These are phyloP conservation scores for Diaporthe citri DNA, from an alignment of 2,329 filamentous ascomycete genomes.

Conservation along the genomic window DNA sequence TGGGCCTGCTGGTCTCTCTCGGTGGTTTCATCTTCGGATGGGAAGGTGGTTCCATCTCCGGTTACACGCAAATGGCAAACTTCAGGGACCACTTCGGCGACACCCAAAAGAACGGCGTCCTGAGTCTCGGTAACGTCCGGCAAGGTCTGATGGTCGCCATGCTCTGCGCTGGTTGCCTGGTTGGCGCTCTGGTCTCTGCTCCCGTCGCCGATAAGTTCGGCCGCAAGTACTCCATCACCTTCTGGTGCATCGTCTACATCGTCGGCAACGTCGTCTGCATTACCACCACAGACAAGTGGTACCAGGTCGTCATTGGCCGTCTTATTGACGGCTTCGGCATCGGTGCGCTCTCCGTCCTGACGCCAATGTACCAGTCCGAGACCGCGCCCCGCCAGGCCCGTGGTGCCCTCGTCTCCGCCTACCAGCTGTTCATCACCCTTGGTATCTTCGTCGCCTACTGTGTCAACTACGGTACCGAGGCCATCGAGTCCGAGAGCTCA, in stretches of 20 bases:
- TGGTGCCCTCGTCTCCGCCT: conserved; percentile 50
- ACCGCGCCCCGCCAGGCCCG: conserved; percentile 70
- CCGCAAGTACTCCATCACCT: conserved; percentile 66
- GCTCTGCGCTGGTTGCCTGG: conserved; percentile 40
- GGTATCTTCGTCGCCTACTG: conserved; percentile 48
- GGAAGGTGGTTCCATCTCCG: conserved; percentile 40
- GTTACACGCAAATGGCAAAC: conserved; percentile 40
- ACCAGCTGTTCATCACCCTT: conserved; percentile 51
- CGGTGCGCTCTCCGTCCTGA: conserved; percentile 74
- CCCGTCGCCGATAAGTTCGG: conserved; percentile 70
- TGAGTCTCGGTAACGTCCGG: conserved; percentile 37
- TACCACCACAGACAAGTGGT: conserved; percentile 68
- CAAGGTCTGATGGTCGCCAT: conserved; percentile 40
- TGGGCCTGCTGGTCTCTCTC: conserved; percentile 40
- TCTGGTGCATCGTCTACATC: conserved; percentile 69
- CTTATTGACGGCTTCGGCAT: conserved; percentile 77
- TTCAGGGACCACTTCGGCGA: conserved; percentile 39
- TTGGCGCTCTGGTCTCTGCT: conserved; percentile 66
- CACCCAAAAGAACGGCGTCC: conserved; percentile 1
- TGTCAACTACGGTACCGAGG: conserved; percentile 66
- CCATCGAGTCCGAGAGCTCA: conserved; percentile 58
- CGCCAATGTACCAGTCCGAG: conserved; percentile 77
- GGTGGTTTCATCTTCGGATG: conserved; percentile 42
- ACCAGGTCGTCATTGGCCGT: conserved; percentile 75
- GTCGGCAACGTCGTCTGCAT: conserved; percentile 77